Base-by-base conservation (phyloP, 2,329 filamentous ascomycete species). In the Cercospora sesami region DNA sequence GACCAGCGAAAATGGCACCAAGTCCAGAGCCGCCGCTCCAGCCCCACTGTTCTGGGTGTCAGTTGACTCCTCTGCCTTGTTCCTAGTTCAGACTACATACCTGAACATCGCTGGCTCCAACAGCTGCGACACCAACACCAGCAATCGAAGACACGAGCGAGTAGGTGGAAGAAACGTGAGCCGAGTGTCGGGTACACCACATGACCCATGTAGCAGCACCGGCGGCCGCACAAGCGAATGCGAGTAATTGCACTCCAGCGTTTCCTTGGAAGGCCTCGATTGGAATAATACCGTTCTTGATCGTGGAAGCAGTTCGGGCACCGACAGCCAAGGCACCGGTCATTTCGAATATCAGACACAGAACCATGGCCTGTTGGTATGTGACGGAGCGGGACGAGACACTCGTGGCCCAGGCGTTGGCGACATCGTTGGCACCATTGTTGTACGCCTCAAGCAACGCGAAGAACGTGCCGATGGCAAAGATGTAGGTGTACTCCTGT, bases 361-460 rank as follows among this genome's bases (percentile, higher is more conserved):
- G 75, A 26, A 85, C 73, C 70, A 84, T 84, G 42, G 73, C 84
- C 73, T 84, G 82, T 39, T 80, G 78, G 81, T 86, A 84, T 42
- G 82, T 83, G 72, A 86, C 78, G 36, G 83, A 84, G 30, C 80
- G 78, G 4, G 84, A 84, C 4, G 83, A 83, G 21, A 86, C 82
- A 1, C 80, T 82, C n/a, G 82, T 83, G 31, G 84, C 84, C 75
- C 84, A 86, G 0, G 83, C 80, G 74, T 85, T 86, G 76, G 83
- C 83, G 67, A 85, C 83, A 83, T 85, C 83, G 74, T 83, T 70
- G 61, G 69, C 67, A 53, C 85, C 86, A 71, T 87, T 88, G 74
- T 88, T 89, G 85, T 85, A 90, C 53, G 87, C 87, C 75, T 89
- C 87, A 30, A 89, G 84, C 74, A 87, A 86, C 67, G 87, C 86